Evolutionary conservation across 176 grass and related monocot species (phyloP), one percentile per base, ranked within the genome.

Genomic region (Alloteropsis semialata): DNA sequence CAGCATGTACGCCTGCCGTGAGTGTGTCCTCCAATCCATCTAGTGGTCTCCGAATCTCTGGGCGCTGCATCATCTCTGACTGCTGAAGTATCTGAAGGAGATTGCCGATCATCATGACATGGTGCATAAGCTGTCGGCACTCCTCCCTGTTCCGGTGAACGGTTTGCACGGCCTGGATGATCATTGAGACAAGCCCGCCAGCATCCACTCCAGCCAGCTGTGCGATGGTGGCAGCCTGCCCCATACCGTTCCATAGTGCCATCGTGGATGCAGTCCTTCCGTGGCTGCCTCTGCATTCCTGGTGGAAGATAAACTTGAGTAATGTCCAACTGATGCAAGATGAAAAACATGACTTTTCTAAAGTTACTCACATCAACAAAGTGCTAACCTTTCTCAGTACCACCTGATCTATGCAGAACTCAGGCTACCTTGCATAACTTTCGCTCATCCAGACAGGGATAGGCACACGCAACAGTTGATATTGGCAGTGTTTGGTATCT

Each of bases 21-120:
- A 89, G 82, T 5, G 75, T 77, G 16, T 89, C 87, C 36, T 80
- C 81, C 5, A 89, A 27, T 41, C 87, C 57, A 13, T 74, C 55
- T 0, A 89, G 44, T 6, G 75, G 81, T 33, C n/a, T 78, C 22
- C 43, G 3, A 22, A 69, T 74, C 80, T 80, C 66, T 0, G 81
- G 63, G 11, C 55, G 64, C 27, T 37, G 66, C 53, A 67, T 76
- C 57, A 57, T 66, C 16, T 84, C 81, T 12, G 81, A 72, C 0
- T 84, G 53, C 21, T 84, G 64, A 17, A 87, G 85, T 34, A 57
- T 18, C 24, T 80, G 81, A 1, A 88, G 71, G 27, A 88, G 80
- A 53, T 78, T 69, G 3, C 50, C 58, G 37, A 88, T 88, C 56
- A 88, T 25, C 61, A 65, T 75, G 13, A 77, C 72, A 54, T 70